Base-by-base conservation (phyloP, 805 yeast genomes). In the Kluyveromyces lactis region DNA sequence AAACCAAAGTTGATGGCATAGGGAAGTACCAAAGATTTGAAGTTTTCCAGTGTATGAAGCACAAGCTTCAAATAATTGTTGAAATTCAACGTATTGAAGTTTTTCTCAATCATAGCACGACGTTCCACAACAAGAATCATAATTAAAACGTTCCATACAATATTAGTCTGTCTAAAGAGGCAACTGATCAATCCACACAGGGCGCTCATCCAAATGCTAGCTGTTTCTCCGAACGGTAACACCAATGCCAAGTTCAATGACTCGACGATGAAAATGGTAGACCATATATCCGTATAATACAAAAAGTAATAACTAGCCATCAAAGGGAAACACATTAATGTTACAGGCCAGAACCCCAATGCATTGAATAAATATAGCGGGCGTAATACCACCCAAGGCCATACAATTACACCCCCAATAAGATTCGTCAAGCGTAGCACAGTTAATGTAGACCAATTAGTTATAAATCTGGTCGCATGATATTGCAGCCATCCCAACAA, bases 221-320 rank as follows among this genome's bases (percentile, higher is more conserved):
- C 45, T 8, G 31, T 52, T 16, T 56, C 56, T 7, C 68, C 68
- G 42, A 51, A 55, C 3, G 69, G 69, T 15, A 60, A 39, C 0
- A 64, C 64, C 13, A 73, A 51, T 3, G 68, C 78, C 26, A 71
- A 52, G 4, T 77, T 67, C 26, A 79, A 65, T 2, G 82, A 69
- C 2, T 69, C 66, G 10, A 85, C 44, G 6, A 89, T 71, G 21
- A 85, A 63, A 1, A 84, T 71, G 0, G 92, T 74, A 0, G 96
- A 75, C 97, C 97, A 89, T 1, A 87, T 81, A 55, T 92, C 98
- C 0, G 98, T 92, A 61, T 92, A 92, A 62, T 79, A 92, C 26
- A 92, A 63, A 26, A 78, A 77, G 49, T 81, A 79, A 60, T 79
- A 90, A 3, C 87, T 70, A 18, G 80, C 67, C 38, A 90, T 53